These are phyloP conservation scores for Sporothrix mexicana DNA, from an alignment of 2,329 filamentous ascomycete species.

Conservation along the genomic window DNA sequence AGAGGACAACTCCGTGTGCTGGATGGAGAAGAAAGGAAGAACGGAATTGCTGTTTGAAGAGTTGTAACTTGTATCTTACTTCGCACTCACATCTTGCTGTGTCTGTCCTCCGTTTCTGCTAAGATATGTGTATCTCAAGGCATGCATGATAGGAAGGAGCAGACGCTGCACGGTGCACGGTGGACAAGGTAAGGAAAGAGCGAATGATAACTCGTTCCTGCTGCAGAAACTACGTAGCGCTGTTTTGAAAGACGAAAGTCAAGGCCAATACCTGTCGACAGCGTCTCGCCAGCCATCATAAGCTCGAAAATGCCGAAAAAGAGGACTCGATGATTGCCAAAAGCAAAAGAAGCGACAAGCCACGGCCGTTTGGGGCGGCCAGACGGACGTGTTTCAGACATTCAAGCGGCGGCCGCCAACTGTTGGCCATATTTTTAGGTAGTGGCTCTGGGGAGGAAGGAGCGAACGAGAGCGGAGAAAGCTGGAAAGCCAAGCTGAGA, in stretches of 20 bases:
- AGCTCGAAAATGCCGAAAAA: neutral
- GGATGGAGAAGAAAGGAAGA: neutral
- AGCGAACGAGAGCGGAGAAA: conserved; percentile 5
- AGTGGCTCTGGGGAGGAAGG: neutral
- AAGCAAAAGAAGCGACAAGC: neutral
- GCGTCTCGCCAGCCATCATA: neutral
- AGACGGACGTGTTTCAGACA: conserved; percentile 34
- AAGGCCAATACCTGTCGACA: neutral
- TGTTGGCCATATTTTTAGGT: conserved; percentile 23
- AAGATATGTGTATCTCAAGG: neutral
- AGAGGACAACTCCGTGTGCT: neutral
- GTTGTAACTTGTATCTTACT: conserved; percentile 7
- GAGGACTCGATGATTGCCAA: neutral
- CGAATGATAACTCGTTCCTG: neutral
- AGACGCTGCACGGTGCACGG: neutral
- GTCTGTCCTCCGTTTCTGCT: neutral
- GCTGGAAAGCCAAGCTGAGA: conserved; percentile 13
- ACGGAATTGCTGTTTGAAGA: neutral
- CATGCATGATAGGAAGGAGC: neutral
- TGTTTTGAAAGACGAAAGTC: neutral
- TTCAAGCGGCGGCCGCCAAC: conserved; percentile 10
- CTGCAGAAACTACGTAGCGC: neutral
- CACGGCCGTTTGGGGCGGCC: neutral
- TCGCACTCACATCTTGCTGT: no score
- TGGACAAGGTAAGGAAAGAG: neutral